Conservation (phyloP, 1,284 basidiomycete species). For the Microbotryum violaceum region DNA sequence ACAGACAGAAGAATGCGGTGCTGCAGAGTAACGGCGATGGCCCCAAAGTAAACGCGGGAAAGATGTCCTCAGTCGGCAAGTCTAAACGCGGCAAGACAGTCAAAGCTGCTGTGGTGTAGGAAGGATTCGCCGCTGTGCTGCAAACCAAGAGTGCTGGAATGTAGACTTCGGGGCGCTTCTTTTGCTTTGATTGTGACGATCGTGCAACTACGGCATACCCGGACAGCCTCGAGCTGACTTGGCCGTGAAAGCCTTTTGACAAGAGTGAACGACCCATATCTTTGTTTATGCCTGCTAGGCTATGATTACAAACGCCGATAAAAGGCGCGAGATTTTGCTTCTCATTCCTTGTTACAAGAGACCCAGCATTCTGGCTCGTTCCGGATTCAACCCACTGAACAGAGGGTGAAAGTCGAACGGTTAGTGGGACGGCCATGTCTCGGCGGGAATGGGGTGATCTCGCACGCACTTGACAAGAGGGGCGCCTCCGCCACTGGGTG, state of each 20-base stretch:
- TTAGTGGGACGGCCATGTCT: not conserved
- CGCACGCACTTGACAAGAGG: conserved; percentile 1
- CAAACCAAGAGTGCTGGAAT: too few relatives aligned
- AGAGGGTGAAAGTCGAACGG: not conserved
- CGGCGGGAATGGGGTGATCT: not conserved
- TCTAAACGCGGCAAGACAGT: not conserved
- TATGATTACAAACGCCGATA: too few relatives aligned
- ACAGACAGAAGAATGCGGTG: conserved; percentile 52
- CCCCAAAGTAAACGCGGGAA: not conserved
- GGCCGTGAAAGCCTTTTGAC: too few relatives aligned
- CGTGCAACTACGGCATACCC: too few relatives aligned
- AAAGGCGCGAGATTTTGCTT: too few relatives aligned
- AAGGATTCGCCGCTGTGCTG: not conserved
- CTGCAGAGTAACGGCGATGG: not conserved
- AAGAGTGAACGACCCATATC: too few relatives aligned
- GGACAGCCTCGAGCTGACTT: too few relatives aligned
- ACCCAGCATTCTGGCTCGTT: conserved; percentile 30
- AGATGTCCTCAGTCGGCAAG: not conserved
- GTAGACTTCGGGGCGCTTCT: too few relatives aligned
- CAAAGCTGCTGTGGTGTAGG: too few relatives aligned
- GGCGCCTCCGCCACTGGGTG: not conserved
- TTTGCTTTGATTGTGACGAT: too few relatives aligned
- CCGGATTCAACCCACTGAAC: conserved; percentile 26
- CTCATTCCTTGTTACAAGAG: not conserved
- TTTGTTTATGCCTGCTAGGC: too few relatives aligned